phyloP scores from a whole-genome alignment of 805 yeast species.

The Barnettozyma botsteinii region DNA sequence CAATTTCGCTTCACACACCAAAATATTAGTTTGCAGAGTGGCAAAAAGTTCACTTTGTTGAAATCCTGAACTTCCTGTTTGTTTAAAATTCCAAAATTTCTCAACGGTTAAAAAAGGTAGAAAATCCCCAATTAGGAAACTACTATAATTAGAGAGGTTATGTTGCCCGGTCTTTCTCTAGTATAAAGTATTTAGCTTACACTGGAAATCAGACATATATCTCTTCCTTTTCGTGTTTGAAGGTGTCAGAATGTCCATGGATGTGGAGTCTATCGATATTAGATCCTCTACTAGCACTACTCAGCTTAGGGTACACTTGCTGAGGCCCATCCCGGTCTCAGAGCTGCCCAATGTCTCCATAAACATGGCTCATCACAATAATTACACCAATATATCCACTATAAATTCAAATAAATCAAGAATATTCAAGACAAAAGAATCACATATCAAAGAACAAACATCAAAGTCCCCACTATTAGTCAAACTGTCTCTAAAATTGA shows the following conservation, averaged over 20 bases:
- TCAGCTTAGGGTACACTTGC: not conserved
- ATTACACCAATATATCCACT: slow-evolving; percentile 1
- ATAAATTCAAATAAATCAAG: slow-evolving; percentile 21
- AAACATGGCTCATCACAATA: slow-evolving; percentile 11
- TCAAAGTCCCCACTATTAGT: slow-evolving; percentile 10
- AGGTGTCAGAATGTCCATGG: not conserved
- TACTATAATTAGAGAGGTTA: no score
- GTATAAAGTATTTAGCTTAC: no score
- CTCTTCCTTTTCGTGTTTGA: not conserved
- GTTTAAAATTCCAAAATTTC: no score
- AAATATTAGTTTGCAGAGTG: no score
- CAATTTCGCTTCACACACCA: no score
- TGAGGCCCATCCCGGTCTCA: slow-evolving; percentile 8
- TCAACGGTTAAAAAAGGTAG: no score
- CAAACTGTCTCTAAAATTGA: slow-evolving; percentile 16
- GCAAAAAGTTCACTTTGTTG: no score
- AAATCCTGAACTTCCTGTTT: no score
- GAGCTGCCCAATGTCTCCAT: slow-evolving; percentile 14
- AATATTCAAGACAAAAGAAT: slow-evolving; percentile 10
- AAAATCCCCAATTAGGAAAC: no score
- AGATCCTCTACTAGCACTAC: not conserved
- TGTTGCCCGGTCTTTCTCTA: no score
- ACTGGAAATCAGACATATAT: no score
- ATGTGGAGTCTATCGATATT: not conserved
- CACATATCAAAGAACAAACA: not conserved